Evolutionary conservation across 2,329 filamentous ascomycete species (phyloP).

Genomic region (Cladosporium sp.): DNA sequence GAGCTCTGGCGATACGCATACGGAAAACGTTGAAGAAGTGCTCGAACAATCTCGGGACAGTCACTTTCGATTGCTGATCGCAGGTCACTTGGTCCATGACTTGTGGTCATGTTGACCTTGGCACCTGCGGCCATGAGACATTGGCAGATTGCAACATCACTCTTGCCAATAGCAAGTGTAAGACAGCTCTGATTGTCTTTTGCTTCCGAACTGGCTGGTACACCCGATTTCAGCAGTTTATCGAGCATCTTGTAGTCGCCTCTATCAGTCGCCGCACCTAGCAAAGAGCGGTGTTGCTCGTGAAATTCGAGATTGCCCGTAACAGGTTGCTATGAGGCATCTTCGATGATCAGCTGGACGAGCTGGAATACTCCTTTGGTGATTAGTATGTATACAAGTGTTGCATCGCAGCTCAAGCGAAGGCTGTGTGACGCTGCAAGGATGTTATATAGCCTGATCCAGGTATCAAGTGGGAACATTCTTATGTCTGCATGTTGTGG

Average conservation of each 20-base stretch:
- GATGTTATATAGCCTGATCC: not conserved
- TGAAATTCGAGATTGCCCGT: not conserved
- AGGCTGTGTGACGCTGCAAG: not conserved
- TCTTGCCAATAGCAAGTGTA: not conserved
- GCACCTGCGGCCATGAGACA: not conserved
- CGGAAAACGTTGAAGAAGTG: not conserved
- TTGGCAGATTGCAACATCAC: not conserved
- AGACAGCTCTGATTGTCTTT: not conserved
- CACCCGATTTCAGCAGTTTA: not conserved
- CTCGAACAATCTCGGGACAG: not conserved
- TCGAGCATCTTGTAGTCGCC: not conserved
- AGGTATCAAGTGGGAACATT: not conserved
- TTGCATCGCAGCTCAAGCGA: not conserved
- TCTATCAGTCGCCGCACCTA: not conserved
- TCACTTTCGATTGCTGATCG: not conserved
- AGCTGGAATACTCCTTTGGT: not conserved
- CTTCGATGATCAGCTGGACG: not conserved
- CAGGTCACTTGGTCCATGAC: not conserved
- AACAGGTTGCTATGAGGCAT: not conserved
- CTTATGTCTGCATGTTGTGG: not conserved
- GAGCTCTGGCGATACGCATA: not conserved
- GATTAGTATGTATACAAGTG: not conserved
- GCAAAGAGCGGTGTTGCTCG: not conserved
- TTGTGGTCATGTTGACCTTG: not conserved
- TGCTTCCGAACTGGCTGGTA: not conserved